These are phyloP conservation scores for Geotrichum phurueaensis DNA, from an alignment of 1,139 yeast species.

Conservation along the genomic window DNA sequence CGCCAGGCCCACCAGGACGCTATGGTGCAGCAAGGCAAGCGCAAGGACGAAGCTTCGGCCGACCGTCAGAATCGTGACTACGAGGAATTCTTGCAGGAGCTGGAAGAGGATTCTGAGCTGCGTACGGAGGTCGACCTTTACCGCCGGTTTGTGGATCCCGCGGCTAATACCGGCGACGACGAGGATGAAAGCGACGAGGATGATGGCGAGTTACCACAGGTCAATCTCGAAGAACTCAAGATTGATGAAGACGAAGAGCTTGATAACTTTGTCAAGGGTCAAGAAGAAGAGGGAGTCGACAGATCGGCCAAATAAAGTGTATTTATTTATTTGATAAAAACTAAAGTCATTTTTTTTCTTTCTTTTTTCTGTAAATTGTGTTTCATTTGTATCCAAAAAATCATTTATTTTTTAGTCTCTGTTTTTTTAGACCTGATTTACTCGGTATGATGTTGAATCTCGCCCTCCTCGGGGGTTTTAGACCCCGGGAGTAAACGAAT, in stretches of 20 bases:
- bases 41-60: slow-evolving; percentile 59
- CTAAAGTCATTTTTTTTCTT: too few relatives aligned
- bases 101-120: slow-evolving; percentile 90
- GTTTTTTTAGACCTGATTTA: not conserved
- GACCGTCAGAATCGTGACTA: slow-evolving; percentile 90
- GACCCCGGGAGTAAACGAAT: slow-evolving; percentile 36
- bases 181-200: slow-evolving; percentile 22
- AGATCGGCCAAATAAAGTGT: not conserved
- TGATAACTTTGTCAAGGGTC: slow-evolving; percentile 9
- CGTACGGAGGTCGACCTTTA: slow-evolving; percentile 82
- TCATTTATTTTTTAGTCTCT: not conserved
- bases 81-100: slow-evolving; percentile 87
- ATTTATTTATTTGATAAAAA: not conserved
- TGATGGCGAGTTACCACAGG: slow-evolving; percentile 29
- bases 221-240: slow-evolving; percentile 67
- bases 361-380: too few relatives aligned
- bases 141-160: slow-evolving; percentile 46
- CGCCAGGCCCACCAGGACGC: slow-evolving; percentile 51
- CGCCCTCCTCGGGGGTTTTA: slow-evolving; percentile 2
- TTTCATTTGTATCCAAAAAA: not conserved
- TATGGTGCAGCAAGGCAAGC: slow-evolving; percentile 48
- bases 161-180: slow-evolving; percentile 44
- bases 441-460: not conserved
- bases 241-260: slow-evolving; percentile 49
- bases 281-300: not conserved